Conservation (phyloP, 164 flowering plant genomes). For the Piper betle region DNA sequence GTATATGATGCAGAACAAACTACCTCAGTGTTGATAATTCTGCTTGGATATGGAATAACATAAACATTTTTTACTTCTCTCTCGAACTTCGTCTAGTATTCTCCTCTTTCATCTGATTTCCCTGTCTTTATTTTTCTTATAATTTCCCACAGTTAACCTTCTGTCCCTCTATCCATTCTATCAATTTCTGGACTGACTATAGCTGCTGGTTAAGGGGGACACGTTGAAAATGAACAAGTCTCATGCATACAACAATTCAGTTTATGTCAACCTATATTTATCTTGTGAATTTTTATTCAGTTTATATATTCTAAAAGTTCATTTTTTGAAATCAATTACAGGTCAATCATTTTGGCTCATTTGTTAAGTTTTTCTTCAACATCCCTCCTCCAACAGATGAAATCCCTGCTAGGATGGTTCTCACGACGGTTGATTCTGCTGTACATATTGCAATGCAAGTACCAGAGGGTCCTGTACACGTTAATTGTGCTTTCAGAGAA, state of each 20-base stretch:
- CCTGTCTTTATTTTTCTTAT: no score
- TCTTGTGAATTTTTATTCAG: neutral
- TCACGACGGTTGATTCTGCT: slow-evolving; percentile 87
- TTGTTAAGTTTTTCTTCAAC: slow-evolving; percentile 62
- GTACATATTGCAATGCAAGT: slow-evolving; percentile 51
- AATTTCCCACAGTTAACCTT: neutral
- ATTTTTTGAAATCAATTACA: slow-evolving; percentile 8
- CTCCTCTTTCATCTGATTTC: no score
- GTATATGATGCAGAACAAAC: no score
- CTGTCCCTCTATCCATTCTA: neutral
- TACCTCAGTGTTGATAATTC: no score
- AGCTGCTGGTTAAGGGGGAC: neutral
- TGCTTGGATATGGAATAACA: no score
- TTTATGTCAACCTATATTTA: neutral
- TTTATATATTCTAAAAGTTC: no score
- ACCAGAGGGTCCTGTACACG: slow-evolving; percentile 82
- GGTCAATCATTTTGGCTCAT: slow-evolving; percentile 88
- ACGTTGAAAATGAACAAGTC: neutral
- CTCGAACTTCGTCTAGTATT: no score
- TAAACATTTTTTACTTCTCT: no score
- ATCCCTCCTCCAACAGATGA: slow-evolving; percentile 80
- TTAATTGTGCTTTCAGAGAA: slow-evolving; percentile 86
- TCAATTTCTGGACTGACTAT: neutral
- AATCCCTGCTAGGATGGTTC: slow-evolving; percentile 70
- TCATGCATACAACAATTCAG: no score